phyloP scores from a whole-genome alignment of 75 land plant genomes.

The Pinus albicaulis region DNA sequence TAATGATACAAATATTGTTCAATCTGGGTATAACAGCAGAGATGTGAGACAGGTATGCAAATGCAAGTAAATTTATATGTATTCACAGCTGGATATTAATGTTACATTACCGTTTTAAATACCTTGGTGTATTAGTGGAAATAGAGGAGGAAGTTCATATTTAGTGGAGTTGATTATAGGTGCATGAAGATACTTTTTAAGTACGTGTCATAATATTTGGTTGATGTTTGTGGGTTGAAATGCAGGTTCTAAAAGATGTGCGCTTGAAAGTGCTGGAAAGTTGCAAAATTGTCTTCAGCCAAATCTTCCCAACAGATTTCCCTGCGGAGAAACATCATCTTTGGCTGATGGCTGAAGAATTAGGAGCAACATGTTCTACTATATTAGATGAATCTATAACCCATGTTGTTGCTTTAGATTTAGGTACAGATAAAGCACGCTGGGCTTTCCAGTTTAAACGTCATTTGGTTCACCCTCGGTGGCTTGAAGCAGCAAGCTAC shows the following conservation, averaged over 20 bases:
- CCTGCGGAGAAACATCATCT: constrained; percentile 38
- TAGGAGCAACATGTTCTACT: constrained; percentile 73
- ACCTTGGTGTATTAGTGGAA: no score
- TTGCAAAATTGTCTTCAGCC: constrained; percentile 76
- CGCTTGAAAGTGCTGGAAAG: constrained; percentile 51
- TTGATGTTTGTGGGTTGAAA: no score
- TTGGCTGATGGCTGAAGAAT: constrained; percentile 76
- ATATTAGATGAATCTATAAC: constrained; percentile 64
- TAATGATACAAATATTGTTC: no score
- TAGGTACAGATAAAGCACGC: constrained; percentile 68
- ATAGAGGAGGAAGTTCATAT: no score
- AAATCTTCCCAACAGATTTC: constrained; percentile 38
- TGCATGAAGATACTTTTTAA: no score
- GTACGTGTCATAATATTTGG: no score
- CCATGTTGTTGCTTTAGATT: constrained; percentile 74
- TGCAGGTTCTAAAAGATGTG: constrained; percentile 50
- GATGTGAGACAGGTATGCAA: no score
- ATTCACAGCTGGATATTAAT: no score
- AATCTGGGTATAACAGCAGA: no score
- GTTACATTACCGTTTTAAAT: no score
- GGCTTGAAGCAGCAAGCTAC: constrained; percentile 86
- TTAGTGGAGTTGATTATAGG: no score
- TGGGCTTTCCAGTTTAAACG: constrained; percentile 77
- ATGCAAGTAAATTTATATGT: no score
- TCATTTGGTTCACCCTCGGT: constrained; percentile 67